phyloP scores from a whole-genome alignment of 1,139 yeast species.

The Lodderomyces parapsilosis region DNA sequence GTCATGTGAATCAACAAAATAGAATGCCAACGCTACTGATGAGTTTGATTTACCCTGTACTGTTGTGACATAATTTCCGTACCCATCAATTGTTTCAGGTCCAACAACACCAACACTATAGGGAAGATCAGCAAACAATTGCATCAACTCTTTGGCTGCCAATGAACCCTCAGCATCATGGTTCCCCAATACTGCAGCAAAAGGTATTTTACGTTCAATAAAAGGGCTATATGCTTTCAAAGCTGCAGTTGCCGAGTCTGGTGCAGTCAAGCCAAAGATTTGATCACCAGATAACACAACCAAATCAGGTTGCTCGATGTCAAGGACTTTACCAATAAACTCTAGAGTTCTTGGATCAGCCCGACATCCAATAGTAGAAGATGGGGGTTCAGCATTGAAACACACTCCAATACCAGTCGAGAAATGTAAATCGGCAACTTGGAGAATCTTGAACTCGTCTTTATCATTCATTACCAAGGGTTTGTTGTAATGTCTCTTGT shows the following conservation, averaged over 20 bases:
- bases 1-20: slow-evolving; percentile 81
- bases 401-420: slow-evolving; percentile 77
- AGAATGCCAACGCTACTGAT: slow-evolving; percentile 57
- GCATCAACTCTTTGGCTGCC: slow-evolving; percentile 52
- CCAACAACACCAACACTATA: slow-evolving; percentile 63
- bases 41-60: slow-evolving; percentile 43
- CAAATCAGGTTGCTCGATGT: slow-evolving; percentile 72
- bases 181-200: slow-evolving; percentile 59
- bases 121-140: slow-evolving; percentile 56
- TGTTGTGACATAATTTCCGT: slow-evolving; percentile 72
- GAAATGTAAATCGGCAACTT: slow-evolving; percentile 84
- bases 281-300: slow-evolving; percentile 89
- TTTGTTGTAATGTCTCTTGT: slow-evolving; percentile 17
- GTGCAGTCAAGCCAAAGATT: slow-evolving; percentile 65
- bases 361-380: slow-evolving; percentile 46
- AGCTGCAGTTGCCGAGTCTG: slow-evolving; percentile 76
- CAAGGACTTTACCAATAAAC: slow-evolving; percentile 62
- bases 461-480: slow-evolving; percentile 28
- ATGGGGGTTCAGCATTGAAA: slow-evolving; percentile 61
- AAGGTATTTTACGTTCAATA: slow-evolving; percentile 66
- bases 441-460: slow-evolving; percentile 70
- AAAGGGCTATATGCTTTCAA: slow-evolving; percentile 75
- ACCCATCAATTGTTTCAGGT: slow-evolving; percentile 67
- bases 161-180: slow-evolving; percentile 82
- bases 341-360: slow-evolving; percentile 72